Evolutionary conservation across 495 filamentous ascomycete species (phyloP).

Genomic region (Daldinia childiae): DNA sequence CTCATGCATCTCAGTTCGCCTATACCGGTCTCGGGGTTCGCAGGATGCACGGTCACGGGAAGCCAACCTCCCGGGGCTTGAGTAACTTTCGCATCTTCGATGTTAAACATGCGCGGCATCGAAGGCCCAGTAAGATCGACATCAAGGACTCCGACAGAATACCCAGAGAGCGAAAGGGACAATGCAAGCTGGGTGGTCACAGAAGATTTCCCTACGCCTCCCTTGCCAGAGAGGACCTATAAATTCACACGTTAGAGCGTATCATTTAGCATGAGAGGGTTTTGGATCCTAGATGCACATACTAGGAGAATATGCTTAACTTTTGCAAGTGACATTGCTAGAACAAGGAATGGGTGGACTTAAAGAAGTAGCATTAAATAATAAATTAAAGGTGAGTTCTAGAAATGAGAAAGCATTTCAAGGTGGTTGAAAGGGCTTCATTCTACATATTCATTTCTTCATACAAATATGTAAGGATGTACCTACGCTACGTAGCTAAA

Average conservation of each 20-base stretch:
- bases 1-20: slow-evolving; percentile 90
- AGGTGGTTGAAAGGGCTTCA: slow-evolving; percentile 36
- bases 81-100: slow-evolving; percentile 87
- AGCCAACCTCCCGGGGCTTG: slow-evolving; percentile 91
- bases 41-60: slow-evolving; percentile 80
- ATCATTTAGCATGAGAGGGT: slow-evolving; percentile 15
- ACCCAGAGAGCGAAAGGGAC: slow-evolving; percentile 81
- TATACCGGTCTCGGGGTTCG: slow-evolving; percentile 56
- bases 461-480: neutral
- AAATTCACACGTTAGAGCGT: slow-evolving; percentile 17
- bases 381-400: slow-evolving; percentile 1
- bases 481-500: neutral
- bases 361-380: neutral
- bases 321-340: slow-evolving; percentile 64
- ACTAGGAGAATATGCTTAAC: slow-evolving; percentile 71
- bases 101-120: slow-evolving; percentile 91
- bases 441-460: slow-evolving; percentile 17
- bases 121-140: slow-evolving; percentile 96
- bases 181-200: slow-evolving; percentile 95
- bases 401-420: slow-evolving; percentile 5
- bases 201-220: slow-evolving; percentile 97
- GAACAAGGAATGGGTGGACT: neutral
- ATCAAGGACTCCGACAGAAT: slow-evolving; percentile 93
- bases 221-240: slow-evolving; percentile 93
- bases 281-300: slow-evolving; percentile 28